Percentiles rank a stretch among this genome's conserved stretches.
Evolutionary conservation across 306 rosid genomes (phyloP).

Genomic region (Hippophae gyantsensis): DNA sequence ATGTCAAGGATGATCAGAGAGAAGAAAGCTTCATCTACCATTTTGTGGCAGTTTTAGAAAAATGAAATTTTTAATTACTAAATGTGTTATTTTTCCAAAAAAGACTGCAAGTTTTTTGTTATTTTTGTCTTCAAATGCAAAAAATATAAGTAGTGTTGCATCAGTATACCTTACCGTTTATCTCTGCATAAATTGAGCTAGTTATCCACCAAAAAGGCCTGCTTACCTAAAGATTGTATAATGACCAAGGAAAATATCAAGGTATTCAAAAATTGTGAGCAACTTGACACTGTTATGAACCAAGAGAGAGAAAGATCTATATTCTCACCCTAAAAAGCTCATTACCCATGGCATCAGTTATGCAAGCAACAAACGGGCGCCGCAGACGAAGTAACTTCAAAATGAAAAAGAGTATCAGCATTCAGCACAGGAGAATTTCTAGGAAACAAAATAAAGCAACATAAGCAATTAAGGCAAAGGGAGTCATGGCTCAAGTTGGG

Average conservation of each 20-base stretch:
- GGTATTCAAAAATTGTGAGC: slow-evolving; percentile 2
- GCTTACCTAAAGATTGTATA: slow-evolving; percentile 52
- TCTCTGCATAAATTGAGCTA: slow-evolving; percentile 89
- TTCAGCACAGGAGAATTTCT: slow-evolving; percentile 11
- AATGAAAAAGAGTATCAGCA: slow-evolving; percentile 17
- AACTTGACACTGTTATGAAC: neutral
- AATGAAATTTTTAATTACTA: too few species aligned
- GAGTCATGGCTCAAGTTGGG: too few species aligned
- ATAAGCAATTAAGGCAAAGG: neutral
- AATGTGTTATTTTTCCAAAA: too few species aligned
- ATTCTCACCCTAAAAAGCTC: slow-evolving; percentile 81
- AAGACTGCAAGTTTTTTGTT: too few species aligned
- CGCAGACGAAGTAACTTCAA: slow-evolving; percentile 71
- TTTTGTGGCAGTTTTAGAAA: too few species aligned
- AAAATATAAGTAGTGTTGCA: slow-evolving; percentile 5
- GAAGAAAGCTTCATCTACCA: too few species aligned
- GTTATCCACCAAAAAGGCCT: slow-evolving; percentile 99
- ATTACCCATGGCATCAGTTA: slow-evolving; percentile 71
- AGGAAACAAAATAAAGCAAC: neutral
- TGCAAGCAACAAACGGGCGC: slow-evolving; percentile 82
- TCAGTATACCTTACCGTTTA: slow-evolving; percentile 77
- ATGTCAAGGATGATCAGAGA: too few species aligned
- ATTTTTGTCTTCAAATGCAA: neutral
- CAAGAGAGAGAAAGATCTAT: slow-evolving; percentile 3
- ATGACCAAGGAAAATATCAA: slow-evolving; percentile 18